phyloP scores from a whole-genome alignment of 2,329 filamentous ascomycete species.

The Microcera coccophila region DNA sequence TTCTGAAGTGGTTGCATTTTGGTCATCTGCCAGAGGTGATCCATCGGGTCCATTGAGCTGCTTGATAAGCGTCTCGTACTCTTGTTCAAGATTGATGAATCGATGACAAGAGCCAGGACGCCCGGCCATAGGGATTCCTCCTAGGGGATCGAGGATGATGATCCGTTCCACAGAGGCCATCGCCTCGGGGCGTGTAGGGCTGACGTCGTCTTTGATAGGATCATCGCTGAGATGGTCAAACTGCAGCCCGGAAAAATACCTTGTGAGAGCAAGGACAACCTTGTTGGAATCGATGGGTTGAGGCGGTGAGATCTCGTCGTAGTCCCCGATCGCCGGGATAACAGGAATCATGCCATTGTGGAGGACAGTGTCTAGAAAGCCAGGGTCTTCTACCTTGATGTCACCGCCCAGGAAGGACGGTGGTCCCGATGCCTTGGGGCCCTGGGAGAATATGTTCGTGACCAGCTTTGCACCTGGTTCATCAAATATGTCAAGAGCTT shows the following conservation, averaged over 20 bases:
- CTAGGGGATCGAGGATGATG: conserved; percentile 82
- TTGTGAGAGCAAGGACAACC: conserved; percentile 71
- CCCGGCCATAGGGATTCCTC: conserved; percentile 69
- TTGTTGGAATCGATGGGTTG: conserved; percentile 50
- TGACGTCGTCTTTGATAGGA: conserved; percentile 25
- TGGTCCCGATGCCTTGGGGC: not conserved
- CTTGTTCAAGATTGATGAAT: conserved; percentile 91
- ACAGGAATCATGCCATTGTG: conserved; percentile 36
- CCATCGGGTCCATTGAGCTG: conserved; percentile 48
- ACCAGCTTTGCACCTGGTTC: conserved; percentile 66
- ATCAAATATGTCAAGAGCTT: conserved; percentile 67
- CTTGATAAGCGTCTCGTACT: conserved; percentile 66
- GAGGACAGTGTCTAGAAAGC: conserved; percentile 31
- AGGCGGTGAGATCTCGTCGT: conserved; percentile 37
- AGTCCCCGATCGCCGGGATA: conserved; percentile 40
- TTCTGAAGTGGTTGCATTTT: conserved; percentile 23
- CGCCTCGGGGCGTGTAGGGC: conserved; percentile 40
- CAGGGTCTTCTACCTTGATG: conserved; percentile 30
- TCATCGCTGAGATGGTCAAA: conserved; percentile 24
- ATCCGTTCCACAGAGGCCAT: conserved; percentile 72
- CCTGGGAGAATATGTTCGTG: conserved; percentile 39
- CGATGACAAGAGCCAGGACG: conserved; percentile 36
- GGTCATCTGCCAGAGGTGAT: conserved; percentile 31
- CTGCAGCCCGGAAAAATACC: conserved; percentile 68
- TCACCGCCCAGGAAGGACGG: conserved; percentile 22